These are phyloP conservation scores for Eucalyptus curtisii DNA, from an alignment of 345 rosid genomes.

Conservation along the genomic window DNA sequence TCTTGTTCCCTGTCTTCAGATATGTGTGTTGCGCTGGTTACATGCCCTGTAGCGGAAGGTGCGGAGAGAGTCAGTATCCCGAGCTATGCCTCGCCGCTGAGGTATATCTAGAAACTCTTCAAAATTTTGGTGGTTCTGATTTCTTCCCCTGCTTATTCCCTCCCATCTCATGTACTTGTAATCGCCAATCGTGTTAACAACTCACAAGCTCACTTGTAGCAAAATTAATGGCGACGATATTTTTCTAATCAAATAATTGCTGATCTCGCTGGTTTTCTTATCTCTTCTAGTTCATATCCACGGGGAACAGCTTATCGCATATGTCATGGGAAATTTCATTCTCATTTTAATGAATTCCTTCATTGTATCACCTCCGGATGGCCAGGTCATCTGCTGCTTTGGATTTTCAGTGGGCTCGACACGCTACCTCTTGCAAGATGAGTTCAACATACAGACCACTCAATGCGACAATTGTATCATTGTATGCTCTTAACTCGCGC, in stretches of 20 bases:
- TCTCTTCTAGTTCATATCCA: neutral
- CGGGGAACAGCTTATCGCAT: neutral
- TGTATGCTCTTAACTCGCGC: conserved; percentile 22
- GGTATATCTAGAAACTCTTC: neutral
- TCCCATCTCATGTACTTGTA: neutral
- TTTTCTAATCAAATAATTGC: neutral
- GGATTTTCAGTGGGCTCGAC: conserved; percentile 97
- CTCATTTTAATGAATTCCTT: neutral
- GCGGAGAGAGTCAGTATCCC: conserved; percentile 1
- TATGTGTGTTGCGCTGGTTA: conserved; percentile 97
- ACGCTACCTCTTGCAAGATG: conserved; percentile 90
- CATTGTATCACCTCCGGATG: neutral
- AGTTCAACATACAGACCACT: conserved; percentile 96
- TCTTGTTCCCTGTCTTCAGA: conserved; percentile 20
- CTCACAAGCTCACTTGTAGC: neutral
- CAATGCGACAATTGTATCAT: conserved; percentile 93
- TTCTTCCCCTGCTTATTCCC: neutral
- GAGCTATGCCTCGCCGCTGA: conserved; percentile 11
- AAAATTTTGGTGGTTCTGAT: neutral
- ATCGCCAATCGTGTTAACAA: neutral
- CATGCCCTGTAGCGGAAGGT: conserved; percentile 75
- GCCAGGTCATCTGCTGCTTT: conserved; percentile 83
- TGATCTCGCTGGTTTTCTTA: neutral
- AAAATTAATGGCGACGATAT: neutral
- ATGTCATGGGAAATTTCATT: neutral